Base-by-base conservation (phyloP, 2,329 filamentous ascomycete genomes). In the Septoria linicola region DNA sequence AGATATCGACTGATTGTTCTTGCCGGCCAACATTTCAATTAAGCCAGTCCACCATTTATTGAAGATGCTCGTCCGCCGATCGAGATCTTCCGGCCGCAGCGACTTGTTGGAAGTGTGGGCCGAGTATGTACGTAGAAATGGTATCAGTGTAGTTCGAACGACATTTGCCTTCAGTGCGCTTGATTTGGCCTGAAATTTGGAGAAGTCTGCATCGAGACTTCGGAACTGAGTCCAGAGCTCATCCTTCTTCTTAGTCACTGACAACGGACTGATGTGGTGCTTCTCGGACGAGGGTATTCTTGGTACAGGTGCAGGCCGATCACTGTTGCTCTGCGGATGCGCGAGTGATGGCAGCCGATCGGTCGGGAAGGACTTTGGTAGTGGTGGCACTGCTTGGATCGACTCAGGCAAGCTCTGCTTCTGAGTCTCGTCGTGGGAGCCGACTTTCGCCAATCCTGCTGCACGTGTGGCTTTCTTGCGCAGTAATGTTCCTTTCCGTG, bases 41-140 rank as follows among this genome's bases (percentile, higher is more conserved):
- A 96, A 74, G 1, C 82, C 84, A 36, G 79, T 85, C 91, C 91
- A 96, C 91, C 91, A 96, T 66, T 88, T 91, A 67, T 93, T 89
- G 51, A 96, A 73, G 41, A 95, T 88, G 37, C 83, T 83, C 2
- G 87, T 81, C 53, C 91, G 80, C 30, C 87, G 81, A 63, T 96
- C 90, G 37, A 96, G 71, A 66, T 95, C 89, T 71, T 95, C 89
- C 1, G 88, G 78, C n/a, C 80, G 75, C 39, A 96, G 74, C 13
- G 68, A 74, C 57, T 75, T 76, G 61, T 82, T 85, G 7, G 87
- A 89, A 1, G 81, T 73, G 63, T 92, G 85, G 27, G 79, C 73
- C 53, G 80, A 79, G 61, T 90, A 84, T 44, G 80, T 83, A 51
- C 82, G 80, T 36, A 96, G 73, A 62, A 96, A 95, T 0, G 89